A percentile compares a stretch with the other conserved stretches of the same genome.
phyloP scores from a whole-genome alignment of 1,284 basidiomycete genomes.

The Ceratobasidium sp. region DNA sequence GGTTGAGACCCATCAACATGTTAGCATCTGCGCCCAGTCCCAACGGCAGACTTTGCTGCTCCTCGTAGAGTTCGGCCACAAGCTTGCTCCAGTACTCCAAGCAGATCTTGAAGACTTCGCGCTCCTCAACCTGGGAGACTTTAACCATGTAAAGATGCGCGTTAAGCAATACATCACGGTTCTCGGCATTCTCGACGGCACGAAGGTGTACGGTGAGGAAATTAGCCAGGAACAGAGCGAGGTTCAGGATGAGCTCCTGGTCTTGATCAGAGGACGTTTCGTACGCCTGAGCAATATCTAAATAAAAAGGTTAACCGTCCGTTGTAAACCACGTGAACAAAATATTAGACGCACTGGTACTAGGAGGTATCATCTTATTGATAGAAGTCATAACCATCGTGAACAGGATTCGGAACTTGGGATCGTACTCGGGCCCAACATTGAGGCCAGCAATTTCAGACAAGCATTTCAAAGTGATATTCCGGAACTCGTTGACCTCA shows the following conservation, averaged over 20 bases:
- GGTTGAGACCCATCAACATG: constrained; percentile 90
- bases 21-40: constrained; percentile 72
- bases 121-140: constrained; percentile 97
- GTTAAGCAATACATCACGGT: constrained; percentile 94
- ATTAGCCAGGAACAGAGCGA: constrained; percentile 96
- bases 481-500: constrained; percentile 96
- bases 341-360: constrained; percentile 66
- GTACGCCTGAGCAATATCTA: constrained; percentile 91
- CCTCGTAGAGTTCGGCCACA: constrained; percentile 98
- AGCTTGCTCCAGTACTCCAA: constrained; percentile 99
- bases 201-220: constrained; percentile 94
- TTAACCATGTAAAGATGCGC: constrained; percentile 99
- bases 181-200: constrained; percentile 90
- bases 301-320: background rate
- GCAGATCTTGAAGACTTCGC: constrained; percentile 99
- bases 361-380: constrained; percentile 97
- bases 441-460: constrained; percentile 96
- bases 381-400: constrained; percentile 98
- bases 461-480: constrained; percentile 96
- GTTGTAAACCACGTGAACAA: background rate
- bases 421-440: constrained; percentile 98
- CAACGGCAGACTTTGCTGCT: constrained; percentile 92
- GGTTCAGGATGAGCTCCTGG: constrained; percentile 97
- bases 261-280: constrained; percentile 90
- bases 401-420: constrained; percentile 97